Conservation (phyloP, 2,329 filamentous ascomycete genomes). For the Bipolaris oryzae region DNA sequence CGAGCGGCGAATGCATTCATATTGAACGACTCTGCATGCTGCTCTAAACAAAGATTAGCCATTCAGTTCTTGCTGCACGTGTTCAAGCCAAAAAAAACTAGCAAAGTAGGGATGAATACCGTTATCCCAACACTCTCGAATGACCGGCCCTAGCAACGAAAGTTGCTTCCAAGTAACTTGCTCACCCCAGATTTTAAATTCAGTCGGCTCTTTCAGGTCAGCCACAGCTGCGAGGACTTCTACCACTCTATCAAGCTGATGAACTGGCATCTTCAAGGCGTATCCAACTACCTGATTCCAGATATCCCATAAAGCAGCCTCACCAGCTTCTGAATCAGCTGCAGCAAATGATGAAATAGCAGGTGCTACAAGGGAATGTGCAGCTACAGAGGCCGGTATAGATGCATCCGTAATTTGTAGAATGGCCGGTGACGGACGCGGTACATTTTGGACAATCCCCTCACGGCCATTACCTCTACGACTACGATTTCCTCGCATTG, state of each 20-base stretch:
- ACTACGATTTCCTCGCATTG: background rate
- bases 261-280: background rate
- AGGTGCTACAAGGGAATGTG: background rate
- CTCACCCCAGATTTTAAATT: background rate
- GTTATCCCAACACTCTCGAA: background rate
- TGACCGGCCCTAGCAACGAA: background rate
- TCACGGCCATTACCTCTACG: background rate
- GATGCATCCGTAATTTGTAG: background rate
- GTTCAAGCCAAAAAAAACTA: background rate
- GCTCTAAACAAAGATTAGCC: background rate
- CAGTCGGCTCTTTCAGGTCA: background rate
- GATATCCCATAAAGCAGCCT: conserved; percentile 3
- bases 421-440: background rate
- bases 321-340: background rate
- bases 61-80: background rate
- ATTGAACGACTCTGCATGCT: background rate
- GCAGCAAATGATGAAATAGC: background rate
- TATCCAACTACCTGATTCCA: conserved; percentile 3
- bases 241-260: conserved; percentile 2
- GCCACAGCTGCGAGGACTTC: background rate
- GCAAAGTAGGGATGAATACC: background rate
- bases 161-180: conserved; percentile 3
- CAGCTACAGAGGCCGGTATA: background rate
- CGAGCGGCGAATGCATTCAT: background rate
- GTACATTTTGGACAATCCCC: background rate